Base-by-base conservation (phyloP, 148 eudicot genomes). In the Chenopodium quinoa region DNA sequence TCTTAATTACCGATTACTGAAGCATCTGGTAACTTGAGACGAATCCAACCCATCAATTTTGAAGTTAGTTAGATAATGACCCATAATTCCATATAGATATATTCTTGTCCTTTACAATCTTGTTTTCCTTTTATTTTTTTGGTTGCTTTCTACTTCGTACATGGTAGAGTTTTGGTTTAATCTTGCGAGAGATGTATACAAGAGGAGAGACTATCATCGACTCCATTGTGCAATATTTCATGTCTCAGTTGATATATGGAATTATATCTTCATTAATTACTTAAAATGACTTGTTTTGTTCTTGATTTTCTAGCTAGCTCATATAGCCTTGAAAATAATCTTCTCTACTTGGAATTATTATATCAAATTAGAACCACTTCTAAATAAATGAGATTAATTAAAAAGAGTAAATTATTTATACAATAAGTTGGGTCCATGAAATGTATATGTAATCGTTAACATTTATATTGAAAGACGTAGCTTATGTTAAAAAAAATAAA, bases 101-200 rank as follows among this genome's bases (percentile, higher is more conserved):
- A 73, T 22, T 73, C n/a, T 78, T 40, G 3, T 40, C 44, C 23
- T 37, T 16, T 78, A 9, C 52, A 32, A 10, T 13, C 27, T 11
- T 6, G 0, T 1, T 65, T 65, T 11, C 23, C 34, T 29, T 3
- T 16, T 11, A 13, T 17, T 25, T 65, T 44, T 76, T 60, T 60
- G 12, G 5, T 71, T 66, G 14, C 70, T 34, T 66, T 23, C 14
- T 11, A 31, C 40, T 17, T 63, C 10, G 4, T 76, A 14, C 0
- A 52, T 29, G 11, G 5, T 75, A 48, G 68, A 31, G 23, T 19
- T 76, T 20, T 62, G 9, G 47, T 44, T 77, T 32, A 77, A 19
- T 37, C 9, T 77, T 77, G 71, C 79, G 71, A 37, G 79, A 62
- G 44, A 64, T 63, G 79, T 77, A 40, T 64, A 77, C 67, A 27